Base-by-base conservation (phyloP, 768 basidiomycete genomes). In the Paxillus involutus region DNA sequence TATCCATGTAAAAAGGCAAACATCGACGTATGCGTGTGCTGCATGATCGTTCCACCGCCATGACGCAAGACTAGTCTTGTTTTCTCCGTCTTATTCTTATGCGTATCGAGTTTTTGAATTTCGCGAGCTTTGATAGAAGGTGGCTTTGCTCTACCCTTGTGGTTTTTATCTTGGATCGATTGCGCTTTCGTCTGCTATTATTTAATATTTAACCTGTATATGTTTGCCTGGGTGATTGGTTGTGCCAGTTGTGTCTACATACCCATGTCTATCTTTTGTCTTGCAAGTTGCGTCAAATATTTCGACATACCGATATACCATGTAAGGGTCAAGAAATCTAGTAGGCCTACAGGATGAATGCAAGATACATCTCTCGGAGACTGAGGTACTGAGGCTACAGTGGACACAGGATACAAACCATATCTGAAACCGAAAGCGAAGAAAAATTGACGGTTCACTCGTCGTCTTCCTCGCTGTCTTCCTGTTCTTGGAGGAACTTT, bases 401-500 rank as follows among this genome's bases (percentile, higher is more conserved):
- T 57, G 53, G 56, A 46, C 56, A 70, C 61, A 65, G 39, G 33
- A 32, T 55, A 44, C 45, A 51, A 44, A 50, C 41, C 35, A 49
- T 11, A 14, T 14, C 3, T n/a, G 33, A 16, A 35, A 41, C 14
- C 13, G 9, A 6, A 30, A 44, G 32, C 35, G 24, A 40, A 13
- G 47, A 32, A 24, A 50, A 40, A 47, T 41, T 41, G 41, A 30
- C 26, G 39, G 43, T 10, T 60, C 54, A 71, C 47, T 61, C 66
- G 14, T 68, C 58, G 30, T 89, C 90, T 35, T 88, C 88, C 55
- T 86, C 85, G 50, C 86, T 84, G 32, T 86, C 73, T 59, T 93
- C 89, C 73, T 92, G 87, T 71, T 94, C 91, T 73, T 91, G 89
- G 73, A 96, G 78, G 78, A 91, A 94, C 93, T 95, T 63, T 0